Conservation (phyloP, 192 early-diverging fungal genomes). For the Podila horticola region DNA sequence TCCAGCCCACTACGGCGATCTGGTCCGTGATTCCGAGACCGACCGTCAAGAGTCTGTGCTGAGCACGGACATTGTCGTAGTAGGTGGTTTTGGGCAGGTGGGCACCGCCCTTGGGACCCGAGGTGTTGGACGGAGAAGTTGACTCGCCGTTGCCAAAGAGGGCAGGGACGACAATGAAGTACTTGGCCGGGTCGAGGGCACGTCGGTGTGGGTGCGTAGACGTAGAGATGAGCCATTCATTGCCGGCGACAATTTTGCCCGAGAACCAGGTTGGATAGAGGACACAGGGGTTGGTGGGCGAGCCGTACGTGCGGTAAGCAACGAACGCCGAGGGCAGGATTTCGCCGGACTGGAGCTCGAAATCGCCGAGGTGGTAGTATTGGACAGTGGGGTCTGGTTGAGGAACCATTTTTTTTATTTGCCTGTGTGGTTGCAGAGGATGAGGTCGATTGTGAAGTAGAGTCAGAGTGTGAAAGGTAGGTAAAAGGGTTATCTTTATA, state of each 20-base stretch:
- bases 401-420: slow-evolving; percentile 7
- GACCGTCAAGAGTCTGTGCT: slow-evolving; percentile 19
- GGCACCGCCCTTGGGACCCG: slow-evolving; percentile 23
- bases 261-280: slow-evolving; percentile 38
- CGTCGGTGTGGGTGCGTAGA: slow-evolving; percentile 17
- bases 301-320: slow-evolving; percentile 34
- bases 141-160: slow-evolving; percentile 39
- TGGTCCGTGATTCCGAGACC: slow-evolving; percentile 15
- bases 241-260: slow-evolving; percentile 23
- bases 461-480: no score
- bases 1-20: slow-evolving; percentile 27
- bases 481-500: no score
- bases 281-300: slow-evolving; percentile 24
- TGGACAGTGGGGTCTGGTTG: not conserved
- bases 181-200: slow-evolving; percentile 24
- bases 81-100: slow-evolving; percentile 31
- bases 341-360: slow-evolving; percentile 33
- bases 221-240: slow-evolving; percentile 39
- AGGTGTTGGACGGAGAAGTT: slow-evolving; percentile 32
- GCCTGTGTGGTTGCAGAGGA: no score
- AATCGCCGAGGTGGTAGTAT: slow-evolving; percentile 29
- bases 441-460: no score
- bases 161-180: slow-evolving; percentile 33
- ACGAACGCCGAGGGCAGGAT: slow-evolving; percentile 18
- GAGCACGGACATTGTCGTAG: slow-evolving; percentile 27